These are phyloP conservation scores for Omphalotus olearius DNA, from an alignment of 1,284 basidiomycete species.

Conservation along the genomic window DNA sequence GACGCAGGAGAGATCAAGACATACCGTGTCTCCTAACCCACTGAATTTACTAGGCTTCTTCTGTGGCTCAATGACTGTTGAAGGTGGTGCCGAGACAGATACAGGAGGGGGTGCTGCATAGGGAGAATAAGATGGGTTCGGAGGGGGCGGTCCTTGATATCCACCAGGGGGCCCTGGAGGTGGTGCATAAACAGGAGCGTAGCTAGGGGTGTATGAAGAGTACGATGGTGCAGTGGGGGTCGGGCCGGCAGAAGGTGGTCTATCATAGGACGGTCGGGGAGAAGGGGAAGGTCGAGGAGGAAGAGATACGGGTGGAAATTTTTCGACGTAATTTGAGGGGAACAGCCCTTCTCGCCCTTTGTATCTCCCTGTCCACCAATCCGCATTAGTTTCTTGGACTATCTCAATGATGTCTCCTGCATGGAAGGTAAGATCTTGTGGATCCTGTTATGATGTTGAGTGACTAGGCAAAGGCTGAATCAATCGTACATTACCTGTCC, in stretches of 20 bases:
- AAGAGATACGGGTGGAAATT: conserved; percentile 22
- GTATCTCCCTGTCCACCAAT: conserved; percentile 54
- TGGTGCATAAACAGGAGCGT: conserved; percentile 17
- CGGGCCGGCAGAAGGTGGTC: conserved; percentile 14
- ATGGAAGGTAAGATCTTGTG: conserved; percentile 48
- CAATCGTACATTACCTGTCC: conserved; percentile 32
- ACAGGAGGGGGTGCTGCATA: conserved; percentile 20
- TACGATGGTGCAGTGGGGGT: conserved; percentile 19
- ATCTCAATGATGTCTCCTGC: conserved; percentile 54
- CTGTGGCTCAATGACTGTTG: conserved; percentile 35
- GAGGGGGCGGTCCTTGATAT: conserved; percentile 19
- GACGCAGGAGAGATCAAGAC: conserved; percentile 15
- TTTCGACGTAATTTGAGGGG: conserved; percentile 57
- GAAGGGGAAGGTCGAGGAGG: conserved; percentile 18
- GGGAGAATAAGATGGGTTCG: conserved; percentile 16
- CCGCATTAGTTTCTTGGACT: conserved; percentile 48
- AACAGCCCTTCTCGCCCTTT: conserved; percentile 53
- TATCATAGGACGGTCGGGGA: conserved; percentile 8
- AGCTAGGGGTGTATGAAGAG: conserved; percentile 17
- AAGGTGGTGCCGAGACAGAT: conserved; percentile 30
- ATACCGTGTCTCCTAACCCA: conserved; percentile 53
- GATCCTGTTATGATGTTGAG: conserved; percentile 39
- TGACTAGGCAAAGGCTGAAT: conserved; percentile 11
- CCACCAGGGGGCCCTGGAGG: conserved; percentile 17
- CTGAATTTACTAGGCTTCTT: conserved; percentile 61